Conservation (phyloP, 2,329 filamentous ascomycete genomes). For the Hymenoscyphus scutula region DNA sequence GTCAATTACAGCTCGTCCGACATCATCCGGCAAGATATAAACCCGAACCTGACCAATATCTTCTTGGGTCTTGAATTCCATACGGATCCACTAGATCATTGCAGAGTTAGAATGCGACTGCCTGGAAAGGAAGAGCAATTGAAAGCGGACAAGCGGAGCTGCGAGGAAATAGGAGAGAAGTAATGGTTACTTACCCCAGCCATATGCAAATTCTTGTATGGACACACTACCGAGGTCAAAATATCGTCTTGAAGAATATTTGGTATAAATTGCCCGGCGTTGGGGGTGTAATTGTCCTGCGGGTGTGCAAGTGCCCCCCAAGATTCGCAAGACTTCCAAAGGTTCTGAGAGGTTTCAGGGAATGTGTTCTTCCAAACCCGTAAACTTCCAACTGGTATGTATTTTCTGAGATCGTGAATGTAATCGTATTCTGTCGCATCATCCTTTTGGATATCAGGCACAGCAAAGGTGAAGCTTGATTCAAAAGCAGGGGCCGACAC, state of each 20-base stretch:
- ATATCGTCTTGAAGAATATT: slow-evolving; percentile 25
- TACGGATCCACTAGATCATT: slow-evolving; percentile 29
- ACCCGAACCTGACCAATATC: slow-evolving; percentile 46
- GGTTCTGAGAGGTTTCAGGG: slow-evolving; percentile 6
- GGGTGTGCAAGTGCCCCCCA: slow-evolving; percentile 28
- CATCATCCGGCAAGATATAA: slow-evolving; percentile 65
- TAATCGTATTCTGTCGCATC: slow-evolving; percentile 7
- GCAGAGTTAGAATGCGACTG: neutral
- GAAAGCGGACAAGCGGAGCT: neutral
- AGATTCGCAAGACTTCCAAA: slow-evolving; percentile 15
- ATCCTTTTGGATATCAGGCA: neutral
- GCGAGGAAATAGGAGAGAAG: neutral
- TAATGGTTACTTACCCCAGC: neutral
- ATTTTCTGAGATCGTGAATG: slow-evolving; percentile 28
- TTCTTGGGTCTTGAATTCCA: slow-evolving; percentile 30
- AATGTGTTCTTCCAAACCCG: slow-evolving; percentile 20
- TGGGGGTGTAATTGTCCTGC: slow-evolving; percentile 15
- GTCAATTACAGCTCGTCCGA: slow-evolving; percentile 51
- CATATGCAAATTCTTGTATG: slow-evolving; percentile 22
- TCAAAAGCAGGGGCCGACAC: neutral
- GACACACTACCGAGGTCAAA: slow-evolving; percentile 19
- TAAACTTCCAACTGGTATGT: slow-evolving; percentile 31
- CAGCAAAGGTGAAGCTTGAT: slow-evolving; percentile 14
- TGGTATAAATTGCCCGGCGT: slow-evolving; percentile 13
- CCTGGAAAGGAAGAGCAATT: neutral